Percentiles rank a stretch among this genome's conserved stretches.
These are phyloP conservation scores for Plantago elongata DNA, from an alignment of 257 asterid species.

Conservation along the genomic window DNA sequence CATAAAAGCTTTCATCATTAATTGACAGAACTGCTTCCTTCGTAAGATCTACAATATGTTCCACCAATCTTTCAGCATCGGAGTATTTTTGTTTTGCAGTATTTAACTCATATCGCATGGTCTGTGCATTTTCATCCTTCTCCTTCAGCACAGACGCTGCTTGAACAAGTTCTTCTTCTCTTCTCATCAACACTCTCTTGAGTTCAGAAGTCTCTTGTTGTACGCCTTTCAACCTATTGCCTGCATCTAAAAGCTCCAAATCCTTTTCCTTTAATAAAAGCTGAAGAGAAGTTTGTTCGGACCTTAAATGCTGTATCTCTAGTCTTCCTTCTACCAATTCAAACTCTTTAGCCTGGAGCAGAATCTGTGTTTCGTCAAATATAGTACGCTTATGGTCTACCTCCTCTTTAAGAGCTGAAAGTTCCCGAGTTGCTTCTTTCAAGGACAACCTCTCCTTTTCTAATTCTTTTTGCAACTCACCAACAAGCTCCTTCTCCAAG, in stretches of 20 bases:
- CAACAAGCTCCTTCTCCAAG: conserved; percentile 56
- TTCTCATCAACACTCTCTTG: conserved; percentile 35
- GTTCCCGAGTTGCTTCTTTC: conserved; percentile 41
- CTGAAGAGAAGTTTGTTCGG: conserved; percentile 55
- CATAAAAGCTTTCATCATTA: conserved; percentile 22
- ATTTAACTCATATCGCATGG: conserved; percentile 48
- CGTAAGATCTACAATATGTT: conserved; percentile 59
- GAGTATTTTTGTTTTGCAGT: conserved; percentile 38
- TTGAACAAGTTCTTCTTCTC: conserved; percentile 53
- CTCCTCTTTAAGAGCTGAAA: conserved; percentile 43
- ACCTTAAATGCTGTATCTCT: conserved; percentile 57
- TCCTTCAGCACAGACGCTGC: conserved; percentile 52
- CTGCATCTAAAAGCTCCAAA: conserved; percentile 44
- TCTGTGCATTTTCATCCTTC: conserved; percentile 48
- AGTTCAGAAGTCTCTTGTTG: conserved; percentile 50
- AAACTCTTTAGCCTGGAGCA: conserved; percentile 59
- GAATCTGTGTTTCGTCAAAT: conserved; percentile 46
- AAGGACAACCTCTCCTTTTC: conserved; percentile 46
- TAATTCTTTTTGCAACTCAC: conserved; percentile 47
- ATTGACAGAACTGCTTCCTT: conserved; percentile 45
- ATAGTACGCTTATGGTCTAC: conserved; percentile 42
- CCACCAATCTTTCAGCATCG: conserved; percentile 69
- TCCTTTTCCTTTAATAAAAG: conserved; percentile 56
- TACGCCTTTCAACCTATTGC: conserved; percentile 43
- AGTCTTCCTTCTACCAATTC: conserved; percentile 73